phyloP scores from a whole-genome alignment of 2,329 filamentous ascomycete genomes.

The Cytospora leucostoma region DNA sequence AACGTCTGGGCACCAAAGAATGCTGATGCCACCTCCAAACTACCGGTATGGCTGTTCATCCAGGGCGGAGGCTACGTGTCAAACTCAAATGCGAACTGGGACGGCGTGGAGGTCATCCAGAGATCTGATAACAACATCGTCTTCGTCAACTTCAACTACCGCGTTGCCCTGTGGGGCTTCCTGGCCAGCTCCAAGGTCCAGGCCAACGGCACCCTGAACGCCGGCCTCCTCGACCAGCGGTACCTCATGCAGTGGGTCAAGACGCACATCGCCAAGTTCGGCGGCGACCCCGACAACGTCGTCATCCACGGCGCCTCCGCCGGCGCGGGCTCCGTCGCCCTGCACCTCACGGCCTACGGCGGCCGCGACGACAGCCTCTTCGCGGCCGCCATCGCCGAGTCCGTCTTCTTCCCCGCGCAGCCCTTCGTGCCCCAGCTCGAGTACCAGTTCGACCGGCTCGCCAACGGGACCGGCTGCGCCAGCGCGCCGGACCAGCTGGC shows the following conservation, averaged over 20 bases:
- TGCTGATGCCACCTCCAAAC: conserved; percentile 43
- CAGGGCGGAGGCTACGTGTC: conserved; percentile 49
- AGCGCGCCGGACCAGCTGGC: conserved; percentile 38
- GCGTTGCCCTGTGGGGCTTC: conserved; percentile 64
- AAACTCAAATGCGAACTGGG: conserved; percentile 54
- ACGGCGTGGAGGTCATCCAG: conserved; percentile 50
- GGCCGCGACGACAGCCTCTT: conserved; percentile 50
- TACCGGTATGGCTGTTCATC: conserved; percentile 58
- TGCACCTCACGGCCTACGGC: conserved; percentile 51
- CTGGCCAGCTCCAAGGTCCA: conserved; percentile 59
- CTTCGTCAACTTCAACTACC: conserved; percentile 64
- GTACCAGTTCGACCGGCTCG: conserved; percentile 48
- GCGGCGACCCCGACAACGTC: conserved; percentile 60
- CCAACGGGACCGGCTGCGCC: conserved; percentile 41
- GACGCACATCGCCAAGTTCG: conserved; percentile 58
- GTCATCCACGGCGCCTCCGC: conserved; percentile 64
- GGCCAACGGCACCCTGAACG: conserved; percentile 60
- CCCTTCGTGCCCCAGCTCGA: conserved; percentile 47
- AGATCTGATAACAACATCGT: conserved; percentile 50
- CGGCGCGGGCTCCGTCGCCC: conserved; percentile 59
- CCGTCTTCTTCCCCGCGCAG: conserved; percentile 53
- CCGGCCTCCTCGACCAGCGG: conserved; percentile 64
- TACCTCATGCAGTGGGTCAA: conserved; percentile 63
- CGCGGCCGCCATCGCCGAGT: conserved; percentile 48
- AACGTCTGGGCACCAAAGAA: conserved; percentile 48